Base-by-base conservation (phyloP, 2,329 filamentous ascomycete species). In the Phyllosticta ampelicida region DNA sequence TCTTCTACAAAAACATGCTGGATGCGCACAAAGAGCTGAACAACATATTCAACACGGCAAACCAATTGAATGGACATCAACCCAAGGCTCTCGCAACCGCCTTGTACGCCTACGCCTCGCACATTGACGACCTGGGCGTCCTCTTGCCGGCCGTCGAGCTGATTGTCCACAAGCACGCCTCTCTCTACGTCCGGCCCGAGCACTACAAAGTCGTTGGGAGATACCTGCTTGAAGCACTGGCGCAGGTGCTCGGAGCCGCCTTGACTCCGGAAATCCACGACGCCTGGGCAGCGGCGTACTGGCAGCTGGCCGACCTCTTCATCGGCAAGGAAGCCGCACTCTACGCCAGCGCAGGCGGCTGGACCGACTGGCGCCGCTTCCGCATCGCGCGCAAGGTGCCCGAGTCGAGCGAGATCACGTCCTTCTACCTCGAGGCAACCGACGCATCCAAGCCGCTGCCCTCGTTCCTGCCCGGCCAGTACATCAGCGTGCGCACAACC, bases 141-240 rank as follows among this genome's bases (percentile, higher is more conserved):
- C 76, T 90, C 4, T 69, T 69, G 11, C 76, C 80, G 0, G 75
- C 78, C 0, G 70, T 83, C 13, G 84, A 89, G 70, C 80, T 85
- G 65, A 90, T 92, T 63, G 86, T 84, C 69, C 82, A 89, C 69
- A 90, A 89, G 71, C 87, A 90, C 69, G 86, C 81, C 60, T 86
- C 83, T 0, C 77, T 90, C 1, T 82, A 82, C 64, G 83, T 90
- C 66, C 76, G 75, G 58, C 80, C 86, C 0, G 83, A 86, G 48
- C 83, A 89, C 62, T 90, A 90, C 70, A 76, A 78, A 30, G 80
- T 89, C 50, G 86, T 90, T 2, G 86, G 84, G 58, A 81, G 82
- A 65, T 83, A 86, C 66, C 77, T 90, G 11, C 76, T 90, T 50
- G 77, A 78, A 23, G 84, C 86, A 1, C 87, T 90, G 72, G 78